A percentile compares a stretch with the other conserved stretches of the same genome.
These are phyloP conservation scores for Auricularia sp. DNA, from an alignment of 768 basidiomycete genomes.

Conservation along the genomic window DNA sequence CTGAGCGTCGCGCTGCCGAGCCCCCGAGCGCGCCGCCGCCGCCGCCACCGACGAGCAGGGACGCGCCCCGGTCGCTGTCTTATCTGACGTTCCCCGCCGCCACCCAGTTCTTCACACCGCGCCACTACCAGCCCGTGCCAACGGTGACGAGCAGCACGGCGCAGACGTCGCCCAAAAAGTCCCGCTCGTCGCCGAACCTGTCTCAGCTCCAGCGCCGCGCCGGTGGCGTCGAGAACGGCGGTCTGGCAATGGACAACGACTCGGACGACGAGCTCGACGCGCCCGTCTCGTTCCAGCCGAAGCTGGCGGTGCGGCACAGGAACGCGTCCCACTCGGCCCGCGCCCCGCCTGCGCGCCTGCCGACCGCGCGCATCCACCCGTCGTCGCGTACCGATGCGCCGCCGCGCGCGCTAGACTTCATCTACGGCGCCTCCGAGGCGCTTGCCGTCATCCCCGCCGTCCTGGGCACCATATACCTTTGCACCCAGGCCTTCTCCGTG, in stretches of 20 bases:
- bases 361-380: constrained; percentile 54
- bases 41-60: background rate
- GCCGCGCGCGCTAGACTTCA: background rate
- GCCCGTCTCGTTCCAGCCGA: background rate
- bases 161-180: background rate
- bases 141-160: background rate
- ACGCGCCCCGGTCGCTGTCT: background rate
- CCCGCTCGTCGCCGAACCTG: background rate
- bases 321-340: background rate
- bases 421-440: background rate
- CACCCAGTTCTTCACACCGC: background rate
- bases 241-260: background rate
- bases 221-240: background rate
- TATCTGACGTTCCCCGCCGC: background rate
- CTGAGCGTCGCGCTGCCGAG: background rate
- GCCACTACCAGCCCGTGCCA: background rate
- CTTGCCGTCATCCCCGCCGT: constrained; percentile 66
- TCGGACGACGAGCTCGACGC: background rate
- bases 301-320: background rate
- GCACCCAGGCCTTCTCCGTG: constrained; percentile 42
- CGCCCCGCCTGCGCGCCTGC: constrained; percentile 26
- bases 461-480: constrained; percentile 53
- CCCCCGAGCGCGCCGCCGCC: background rate
- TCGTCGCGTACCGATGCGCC: constrained; percentile 20
- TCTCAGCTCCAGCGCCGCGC: background rate